Evolutionary conservation across 2,329 filamentous ascomycete genomes (phyloP), one percentile per base, ranked within the genome.

Genomic region (Zymoseptoria pseudotritici): DNA sequence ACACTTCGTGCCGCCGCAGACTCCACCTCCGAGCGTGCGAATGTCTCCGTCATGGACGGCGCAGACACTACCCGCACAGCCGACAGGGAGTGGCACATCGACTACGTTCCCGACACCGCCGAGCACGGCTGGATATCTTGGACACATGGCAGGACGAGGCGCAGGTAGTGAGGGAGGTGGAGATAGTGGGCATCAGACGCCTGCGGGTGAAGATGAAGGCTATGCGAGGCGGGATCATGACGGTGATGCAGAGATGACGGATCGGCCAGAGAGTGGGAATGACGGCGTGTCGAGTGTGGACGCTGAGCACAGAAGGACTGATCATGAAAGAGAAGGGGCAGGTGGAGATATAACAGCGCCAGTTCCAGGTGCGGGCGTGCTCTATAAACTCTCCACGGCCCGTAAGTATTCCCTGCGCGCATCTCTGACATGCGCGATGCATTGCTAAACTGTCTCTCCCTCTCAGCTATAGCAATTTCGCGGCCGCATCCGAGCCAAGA

Each of bases 401-500:
- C 69, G 71, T 72, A 70, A 72, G 71, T 72, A 63, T 63, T 20
- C 53, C 58, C 59, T 62, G 46, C 59, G 55, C 55, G 59, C 60
- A 54, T 53, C 65, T 57, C 61, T 53, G 66, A 63, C 63, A 26
- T 54, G 52, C 55, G 61, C 58, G 65, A 63, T 69, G 70, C 72
- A 71, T 68, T 69, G 70, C 70, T 69, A 72, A 74, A 71, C 70
- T 57, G 65, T 68, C 66, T 71, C 49, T 65, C 60, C 67, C 65
- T 65, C 64, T 67, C 63, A 73, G 73, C 74, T 67, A 71, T 71
- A 54, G 59, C 66, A 24, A 65, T 76, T 61, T 80, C 82, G 64
- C 78, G 77, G 68, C 84, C 84, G 62, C 81, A 84, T 69, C 77
- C 79, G 56, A 78, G 80, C 62, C 76, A 84, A 68, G 82, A 87